These are phyloP conservation scores for Nakaseomyces nivariensis DNA, from an alignment of 1,139 yeast species.

Conservation along the genomic window DNA sequence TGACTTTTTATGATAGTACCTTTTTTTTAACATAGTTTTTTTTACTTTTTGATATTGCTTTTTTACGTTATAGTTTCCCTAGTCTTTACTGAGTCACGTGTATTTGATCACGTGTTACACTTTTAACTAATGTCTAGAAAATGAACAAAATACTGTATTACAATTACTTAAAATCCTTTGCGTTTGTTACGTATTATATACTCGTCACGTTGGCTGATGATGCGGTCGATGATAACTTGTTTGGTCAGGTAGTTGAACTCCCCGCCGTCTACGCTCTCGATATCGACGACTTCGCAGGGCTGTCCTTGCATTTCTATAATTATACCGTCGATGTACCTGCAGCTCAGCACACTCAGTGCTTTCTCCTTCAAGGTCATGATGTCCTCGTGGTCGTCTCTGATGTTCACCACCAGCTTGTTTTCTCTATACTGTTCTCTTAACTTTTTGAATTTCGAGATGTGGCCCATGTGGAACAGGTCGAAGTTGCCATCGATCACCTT, in stretches of 20 bases:
- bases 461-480: slow-evolving; percentile 91
- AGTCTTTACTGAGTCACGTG: too few relatives aligned
- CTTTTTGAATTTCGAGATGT: slow-evolving; percentile 44
- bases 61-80: too few relatives aligned
- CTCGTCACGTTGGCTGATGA: slow-evolving; percentile 21
- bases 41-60: neutral
- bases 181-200: slow-evolving; percentile 30
- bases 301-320: slow-evolving; percentile 17
- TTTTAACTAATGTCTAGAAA: too few relatives aligned
- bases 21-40: neutral
- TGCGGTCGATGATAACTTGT: slow-evolving; percentile 28
- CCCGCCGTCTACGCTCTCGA: slow-evolving; percentile 8
- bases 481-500: slow-evolving; percentile 76
- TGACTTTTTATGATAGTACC: neutral
- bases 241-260: slow-evolving; percentile 28
- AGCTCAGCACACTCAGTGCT: slow-evolving; percentile 77
- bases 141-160: too few relatives aligned
- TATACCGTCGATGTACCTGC: slow-evolving; percentile 73
- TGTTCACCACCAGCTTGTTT: slow-evolving; percentile 47
- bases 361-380: slow-evolving; percentile 85
- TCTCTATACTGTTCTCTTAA: slow-evolving; percentile 30
- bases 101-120: too few relatives aligned
- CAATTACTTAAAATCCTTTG: slow-evolving; percentile 19
- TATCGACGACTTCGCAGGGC: neutral
- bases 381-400: slow-evolving; percentile 59